phyloP scores from a whole-genome alignment of 2,329 filamentous ascomycete genomes.

The Pseudogymnoascus sp. region DNA sequence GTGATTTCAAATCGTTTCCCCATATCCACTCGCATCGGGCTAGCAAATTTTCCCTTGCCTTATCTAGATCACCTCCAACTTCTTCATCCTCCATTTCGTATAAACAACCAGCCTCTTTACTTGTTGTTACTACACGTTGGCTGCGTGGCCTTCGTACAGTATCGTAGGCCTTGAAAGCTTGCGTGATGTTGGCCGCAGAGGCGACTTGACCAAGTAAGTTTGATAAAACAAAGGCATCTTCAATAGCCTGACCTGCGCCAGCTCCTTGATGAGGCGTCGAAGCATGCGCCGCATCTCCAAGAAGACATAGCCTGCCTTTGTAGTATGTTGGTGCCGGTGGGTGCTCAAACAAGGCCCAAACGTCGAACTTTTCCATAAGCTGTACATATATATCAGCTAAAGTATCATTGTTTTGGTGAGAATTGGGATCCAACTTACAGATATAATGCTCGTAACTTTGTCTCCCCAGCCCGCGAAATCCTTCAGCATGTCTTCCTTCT shows the following conservation, averaged over 20 bases:
- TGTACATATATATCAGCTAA: constrained; percentile 27
- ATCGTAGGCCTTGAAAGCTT: constrained; percentile 47
- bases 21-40: constrained; percentile 32
- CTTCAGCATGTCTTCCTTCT: constrained; percentile 30
- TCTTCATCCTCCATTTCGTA: constrained; percentile 40
- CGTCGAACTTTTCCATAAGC: constrained; percentile 39
- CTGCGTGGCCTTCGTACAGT: constrained; percentile 34
- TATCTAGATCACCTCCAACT: constrained; percentile 30
- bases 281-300: constrained; percentile 58
- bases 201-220: constrained; percentile 39
- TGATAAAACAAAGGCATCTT: constrained; percentile 41
- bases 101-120: constrained; percentile 24
- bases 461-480: constrained; percentile 34
- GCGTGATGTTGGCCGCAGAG: constrained; percentile 30
- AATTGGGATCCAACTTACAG: constrained; percentile 12
- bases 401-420: constrained; percentile 17
- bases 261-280: constrained; percentile 54
- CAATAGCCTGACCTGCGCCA: constrained; percentile 51
- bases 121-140: constrained; percentile 26
- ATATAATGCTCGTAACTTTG: constrained; percentile 30
- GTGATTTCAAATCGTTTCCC: constrained; percentile 29
- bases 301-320: constrained; percentile 39
- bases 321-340: constrained; percentile 35
- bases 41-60: constrained; percentile 31
- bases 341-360: constrained; percentile 44